A percentile compares a stretch with the other conserved stretches of the same genome.
phyloP scores from a whole-genome alignment of 2,329 filamentous ascomycete genomes.

The Colletotrichum karsti region DNA sequence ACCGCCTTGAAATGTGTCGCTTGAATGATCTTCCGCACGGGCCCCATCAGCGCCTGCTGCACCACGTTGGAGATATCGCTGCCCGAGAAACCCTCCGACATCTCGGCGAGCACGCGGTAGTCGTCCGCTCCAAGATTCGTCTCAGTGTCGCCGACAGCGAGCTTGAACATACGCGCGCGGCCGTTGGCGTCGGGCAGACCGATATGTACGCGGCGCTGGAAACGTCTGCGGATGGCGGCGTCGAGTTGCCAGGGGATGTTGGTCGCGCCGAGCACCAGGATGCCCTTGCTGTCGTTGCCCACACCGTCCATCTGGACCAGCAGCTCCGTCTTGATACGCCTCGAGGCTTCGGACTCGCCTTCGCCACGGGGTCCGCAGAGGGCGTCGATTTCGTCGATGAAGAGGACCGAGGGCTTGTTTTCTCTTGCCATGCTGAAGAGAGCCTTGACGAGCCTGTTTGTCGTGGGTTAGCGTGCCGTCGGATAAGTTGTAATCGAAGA shows the following conservation, averaged over 20 bases:
- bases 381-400: constrained; percentile 98
- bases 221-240: constrained; percentile 92
- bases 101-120: constrained; percentile 79
- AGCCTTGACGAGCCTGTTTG: constrained; percentile 84
- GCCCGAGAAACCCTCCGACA: constrained; percentile 94
- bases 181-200: constrained; percentile 88
- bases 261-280: constrained; percentile 93
- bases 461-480: neutral
- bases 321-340: constrained; percentile 98
- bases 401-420: constrained; percentile 98
- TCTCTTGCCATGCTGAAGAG: constrained; percentile 98
- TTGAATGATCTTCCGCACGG: constrained; percentile 94
- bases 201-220: constrained; percentile 96
- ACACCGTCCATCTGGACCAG: constrained; percentile 99
- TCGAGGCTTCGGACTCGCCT: constrained; percentile 96
- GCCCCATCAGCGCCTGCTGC: constrained; percentile 97
- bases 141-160: constrained; percentile 92
- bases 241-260: constrained; percentile 99
- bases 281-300: constrained; percentile 92
- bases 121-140: constrained; percentile 83
- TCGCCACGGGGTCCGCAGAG: constrained; percentile 92
- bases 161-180: constrained; percentile 92
- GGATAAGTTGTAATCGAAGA: neutral
- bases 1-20: constrained; percentile 98
- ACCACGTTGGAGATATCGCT: constrained; percentile 96